phyloP scores from a whole-genome alignment of 768 basidiomycete genomes.

The Hypholoma fasciculare region DNA sequence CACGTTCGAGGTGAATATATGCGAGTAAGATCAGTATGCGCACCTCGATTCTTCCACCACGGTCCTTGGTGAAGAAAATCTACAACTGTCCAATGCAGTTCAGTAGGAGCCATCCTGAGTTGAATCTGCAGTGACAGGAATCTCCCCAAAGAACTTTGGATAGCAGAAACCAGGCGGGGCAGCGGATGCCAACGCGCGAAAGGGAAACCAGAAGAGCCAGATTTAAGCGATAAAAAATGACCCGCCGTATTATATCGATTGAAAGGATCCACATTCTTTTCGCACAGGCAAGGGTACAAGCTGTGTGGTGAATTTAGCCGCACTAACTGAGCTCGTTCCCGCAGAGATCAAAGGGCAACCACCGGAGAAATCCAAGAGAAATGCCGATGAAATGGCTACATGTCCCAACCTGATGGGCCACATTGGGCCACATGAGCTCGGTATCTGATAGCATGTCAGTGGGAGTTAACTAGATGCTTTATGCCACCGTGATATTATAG shows the following conservation, averaged over 20 bases:
- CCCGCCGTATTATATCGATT: slow-evolving; percentile 1
- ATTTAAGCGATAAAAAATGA: background rate
- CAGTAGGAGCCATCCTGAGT: slow-evolving; percentile 14
- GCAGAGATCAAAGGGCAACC: background rate
- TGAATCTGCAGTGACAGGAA: background rate
- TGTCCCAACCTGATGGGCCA: background rate
- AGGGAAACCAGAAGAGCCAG: background rate
- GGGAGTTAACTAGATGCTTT: background rate
- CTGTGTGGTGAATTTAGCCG: background rate
- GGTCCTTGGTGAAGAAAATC: slow-evolving; percentile 59
- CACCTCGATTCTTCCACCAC: slow-evolving; percentile 66
- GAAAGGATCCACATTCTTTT: slow-evolving; percentile 1
- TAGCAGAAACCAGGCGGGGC: background rate
- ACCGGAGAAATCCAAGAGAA: slow-evolving; percentile 3
- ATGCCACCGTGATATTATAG: background rate
- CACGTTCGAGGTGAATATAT: background rate
- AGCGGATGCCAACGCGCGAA: background rate
- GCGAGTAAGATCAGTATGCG: slow-evolving; percentile 6
- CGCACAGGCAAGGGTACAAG: background rate
- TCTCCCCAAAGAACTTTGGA: background rate
- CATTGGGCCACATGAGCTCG: slow-evolving; percentile 5
- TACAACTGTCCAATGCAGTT: slow-evolving; percentile 41
- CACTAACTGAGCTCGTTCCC: slow-evolving; percentile 2
- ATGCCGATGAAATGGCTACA: slow-evolving; percentile 7
- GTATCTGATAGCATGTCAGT: background rate